Conservation (phyloP, 108 stramenopile species). For the Aurantiochytrium sp. region DNA sequence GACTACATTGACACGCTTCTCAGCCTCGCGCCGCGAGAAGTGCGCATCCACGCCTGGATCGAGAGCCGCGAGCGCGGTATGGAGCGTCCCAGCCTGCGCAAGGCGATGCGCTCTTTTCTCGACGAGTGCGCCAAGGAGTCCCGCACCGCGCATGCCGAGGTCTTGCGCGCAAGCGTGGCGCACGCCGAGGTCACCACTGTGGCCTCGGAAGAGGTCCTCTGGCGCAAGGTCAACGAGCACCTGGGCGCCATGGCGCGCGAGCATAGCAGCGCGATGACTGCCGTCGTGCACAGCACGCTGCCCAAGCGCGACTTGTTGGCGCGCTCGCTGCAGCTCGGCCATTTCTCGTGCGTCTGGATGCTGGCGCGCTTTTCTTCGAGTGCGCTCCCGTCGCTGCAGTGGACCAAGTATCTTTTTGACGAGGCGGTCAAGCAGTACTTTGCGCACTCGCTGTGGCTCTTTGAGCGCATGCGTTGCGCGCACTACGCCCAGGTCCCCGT, state of each 20-base stretch:
- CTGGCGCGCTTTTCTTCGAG: conserved; percentile 72
- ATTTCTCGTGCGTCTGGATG: conserved; percentile 73
- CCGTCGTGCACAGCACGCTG: conserved; percentile 67
- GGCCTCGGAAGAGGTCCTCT: neutral
- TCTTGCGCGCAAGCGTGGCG: neutral
- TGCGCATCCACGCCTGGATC: neutral
- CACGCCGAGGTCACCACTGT: neutral
- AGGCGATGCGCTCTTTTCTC: neutral
- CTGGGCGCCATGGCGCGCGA: conserved; percentile 65
- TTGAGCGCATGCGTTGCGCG: conserved; percentile 63
- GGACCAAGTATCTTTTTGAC: conserved; percentile 81
- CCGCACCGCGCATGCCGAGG: neutral
- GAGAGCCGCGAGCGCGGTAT: neutral
- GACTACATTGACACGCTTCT: neutral
- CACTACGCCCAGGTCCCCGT: conserved; percentile 83
- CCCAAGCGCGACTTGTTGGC: conserved; percentile 58
- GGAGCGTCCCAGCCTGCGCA: neutral
- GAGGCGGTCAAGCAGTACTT: conserved; percentile 70
- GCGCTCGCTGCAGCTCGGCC: conserved; percentile 68
- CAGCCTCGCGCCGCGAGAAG: neutral
- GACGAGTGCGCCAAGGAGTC: neutral
- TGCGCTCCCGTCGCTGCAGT: conserved; percentile 76
- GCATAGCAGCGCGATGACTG: conserved; percentile 76
- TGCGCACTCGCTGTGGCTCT: conserved; percentile 72
- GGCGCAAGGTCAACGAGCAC: conserved; percentile 1